Percentiles rank a stretch among this genome's conserved stretches.
Conservation (phyloP, 306 rosid species). For the Nissolia schottii region DNA sequence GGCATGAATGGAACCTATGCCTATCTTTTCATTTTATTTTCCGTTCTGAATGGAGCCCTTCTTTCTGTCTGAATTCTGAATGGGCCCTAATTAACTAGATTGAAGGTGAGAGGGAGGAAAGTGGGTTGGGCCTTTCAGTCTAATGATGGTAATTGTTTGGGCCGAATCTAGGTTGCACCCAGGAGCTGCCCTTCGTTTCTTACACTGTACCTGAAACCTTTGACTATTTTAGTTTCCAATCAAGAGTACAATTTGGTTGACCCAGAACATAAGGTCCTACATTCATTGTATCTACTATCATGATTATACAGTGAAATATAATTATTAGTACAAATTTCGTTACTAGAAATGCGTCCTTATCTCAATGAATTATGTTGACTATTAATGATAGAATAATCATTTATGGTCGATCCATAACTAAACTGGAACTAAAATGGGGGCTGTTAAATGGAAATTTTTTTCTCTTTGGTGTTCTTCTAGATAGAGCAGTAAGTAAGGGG, state of each 20-base stretch:
- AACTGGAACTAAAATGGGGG: neutral
- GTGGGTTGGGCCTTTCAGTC: neutral
- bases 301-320: neutral
- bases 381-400: neutral
- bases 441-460: neutral
- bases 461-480: neutral
- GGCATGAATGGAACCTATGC: no score
- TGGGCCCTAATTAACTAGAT: no score
- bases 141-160: neutral
- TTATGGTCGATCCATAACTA: neutral
- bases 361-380: no score
- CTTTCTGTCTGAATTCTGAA: no score
- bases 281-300: neutral
- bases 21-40: no score
- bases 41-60: no score
- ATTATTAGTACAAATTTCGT: neutral
- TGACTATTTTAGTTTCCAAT: neutral
- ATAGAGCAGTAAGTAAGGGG: no score
- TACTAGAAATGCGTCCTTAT: neutral
- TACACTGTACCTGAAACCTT: neutral
- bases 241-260: neutral
- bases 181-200: neutral
- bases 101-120: no score
- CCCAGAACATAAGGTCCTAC: neutral
- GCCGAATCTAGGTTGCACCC: neutral